Percentiles rank a stretch among this genome's conserved stretches.
Evolutionary conservation across 352 stramenopile genomes (phyloP).

Genomic region (Blastocystis sp.): DNA sequence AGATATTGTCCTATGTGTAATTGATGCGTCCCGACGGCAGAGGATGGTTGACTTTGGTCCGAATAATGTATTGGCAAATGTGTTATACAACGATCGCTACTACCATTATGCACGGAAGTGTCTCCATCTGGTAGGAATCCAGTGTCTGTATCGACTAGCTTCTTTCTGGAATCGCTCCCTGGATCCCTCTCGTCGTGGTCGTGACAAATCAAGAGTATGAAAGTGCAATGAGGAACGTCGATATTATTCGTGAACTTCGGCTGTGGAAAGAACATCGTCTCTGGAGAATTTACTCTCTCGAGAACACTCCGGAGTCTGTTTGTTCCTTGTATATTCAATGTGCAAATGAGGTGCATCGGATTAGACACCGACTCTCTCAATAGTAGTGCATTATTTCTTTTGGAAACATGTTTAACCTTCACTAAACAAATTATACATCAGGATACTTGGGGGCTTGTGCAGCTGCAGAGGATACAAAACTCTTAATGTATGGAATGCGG

Average conservation of each 20-base stretch:
- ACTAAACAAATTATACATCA: background rate
- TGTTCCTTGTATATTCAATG: conserved; percentile 7
- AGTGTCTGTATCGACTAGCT: background rate
- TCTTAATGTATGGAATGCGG: conserved; percentile 11
- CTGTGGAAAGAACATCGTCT: conserved; percentile 51
- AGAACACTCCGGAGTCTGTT: background rate
- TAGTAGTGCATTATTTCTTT: background rate
- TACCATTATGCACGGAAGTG: conserved; percentile 50
- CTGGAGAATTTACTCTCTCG: background rate
- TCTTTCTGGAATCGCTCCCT: conserved; percentile 40
- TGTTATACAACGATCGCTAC: conserved; percentile 47
- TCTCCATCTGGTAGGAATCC: background rate
- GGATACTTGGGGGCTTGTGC: conserved; percentile 44
- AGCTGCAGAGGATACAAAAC: conserved; percentile 18
- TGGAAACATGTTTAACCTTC: conserved; percentile 17
- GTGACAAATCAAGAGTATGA: background rate
- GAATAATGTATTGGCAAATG: background rate
- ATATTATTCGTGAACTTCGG: background rate
- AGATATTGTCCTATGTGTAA: conserved; percentile 9
- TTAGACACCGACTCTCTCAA: background rate
- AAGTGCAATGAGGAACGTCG: background rate
- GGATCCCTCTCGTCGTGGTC: conserved; percentile 31
- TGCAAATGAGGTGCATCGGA: conserved; percentile 20
- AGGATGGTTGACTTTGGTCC: background rate
- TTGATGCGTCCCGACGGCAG: background rate